Evolutionary conservation across 768 basidiomycete genomes (phyloP), one percentile per base, ranked within the genome.

Genomic region (Mycena polygramma): DNA sequence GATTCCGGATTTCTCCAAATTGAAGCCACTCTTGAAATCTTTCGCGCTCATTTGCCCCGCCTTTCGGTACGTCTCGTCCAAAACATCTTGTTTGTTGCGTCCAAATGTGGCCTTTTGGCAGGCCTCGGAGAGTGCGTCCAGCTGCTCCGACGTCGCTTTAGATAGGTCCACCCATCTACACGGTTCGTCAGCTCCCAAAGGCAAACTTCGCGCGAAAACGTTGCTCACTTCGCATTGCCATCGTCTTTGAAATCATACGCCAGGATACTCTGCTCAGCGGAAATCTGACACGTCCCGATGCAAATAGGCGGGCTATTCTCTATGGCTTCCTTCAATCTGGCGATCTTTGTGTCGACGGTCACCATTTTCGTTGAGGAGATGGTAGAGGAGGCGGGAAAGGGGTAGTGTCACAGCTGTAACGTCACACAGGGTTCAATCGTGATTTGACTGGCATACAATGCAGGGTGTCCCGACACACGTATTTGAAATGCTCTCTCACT

Each of bases 61-160:
- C 57, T 81, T 83, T 10, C 82, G 75, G 63, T 82, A 82, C 37
- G 79, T 72, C 48, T 81, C 81, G 68, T 83, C 83, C 4, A 79
- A 55, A 2, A 82, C 77, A 22, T 81, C 75, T 63, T 83, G 59
- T 1, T 77, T 37, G 30, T 77, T 74, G 4, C 37, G 22, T 15
- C 83, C 82, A 63, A 81, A 84, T 1, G 77, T 74, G 7, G 82
- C 81, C 2, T 76, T 78, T 2, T 79, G 70, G 67, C 81, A 82
- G 2, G 78, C 78, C 0, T 58, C 63, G 3, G 73, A 52, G 11
- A 83, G 77, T 1, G 49, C 7, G n/a, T 75, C 70, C 55, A 82
- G 66, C 37, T 70, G 26, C 35, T 67, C 68, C 7, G 55, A 8
- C 0, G 45, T 52, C 6, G 72, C 54, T 26, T 45, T 71, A 7